Conservation (phyloP, 148 eudicot species). For the Nepenthes mirabilis region DNA sequence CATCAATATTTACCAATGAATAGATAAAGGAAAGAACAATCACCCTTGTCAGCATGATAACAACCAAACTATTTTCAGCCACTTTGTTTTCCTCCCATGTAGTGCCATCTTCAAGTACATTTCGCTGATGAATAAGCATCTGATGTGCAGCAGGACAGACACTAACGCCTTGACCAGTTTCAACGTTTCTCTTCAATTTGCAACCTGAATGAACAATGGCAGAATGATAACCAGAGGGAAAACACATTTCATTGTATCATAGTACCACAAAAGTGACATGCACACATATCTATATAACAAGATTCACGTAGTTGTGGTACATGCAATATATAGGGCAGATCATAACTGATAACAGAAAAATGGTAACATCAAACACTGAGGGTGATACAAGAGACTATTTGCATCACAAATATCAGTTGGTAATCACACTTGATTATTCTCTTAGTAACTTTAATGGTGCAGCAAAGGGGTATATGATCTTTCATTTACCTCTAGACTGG, state of each 20-base stretch:
- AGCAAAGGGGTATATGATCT: too few relatives aligned
- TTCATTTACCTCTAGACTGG: too few relatives aligned
- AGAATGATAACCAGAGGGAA: neutral
- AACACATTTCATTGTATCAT: too few relatives aligned
- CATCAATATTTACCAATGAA: neutral
- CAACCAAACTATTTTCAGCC: constrained; percentile 58
- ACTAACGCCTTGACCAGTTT: constrained; percentile 38
- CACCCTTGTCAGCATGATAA: constrained; percentile 71
- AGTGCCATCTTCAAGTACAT: constrained; percentile 56
- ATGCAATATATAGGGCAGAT: too few relatives aligned
- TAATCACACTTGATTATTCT: too few relatives aligned
- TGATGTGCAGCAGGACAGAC: constrained; percentile 52
- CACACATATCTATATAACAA: neutral
- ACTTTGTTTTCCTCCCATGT: constrained; percentile 59
- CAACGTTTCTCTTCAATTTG: constrained; percentile 54
- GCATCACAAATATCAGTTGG: too few relatives aligned
- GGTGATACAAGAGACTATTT: too few relatives aligned
- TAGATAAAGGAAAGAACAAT: neutral
- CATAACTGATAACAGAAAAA: too few relatives aligned
- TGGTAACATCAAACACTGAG: too few relatives aligned
- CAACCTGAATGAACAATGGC: constrained; percentile 26
- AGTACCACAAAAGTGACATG: neutral
- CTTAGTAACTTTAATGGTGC: too few relatives aligned
- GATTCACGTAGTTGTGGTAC: neutral
- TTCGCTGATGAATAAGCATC: constrained; percentile 64